Percentiles rank a stretch among this genome's conserved stretches.
phyloP scores from a whole-genome alignment of 2,329 filamentous ascomycete species.

The Trichoderma koningiopsis region DNA sequence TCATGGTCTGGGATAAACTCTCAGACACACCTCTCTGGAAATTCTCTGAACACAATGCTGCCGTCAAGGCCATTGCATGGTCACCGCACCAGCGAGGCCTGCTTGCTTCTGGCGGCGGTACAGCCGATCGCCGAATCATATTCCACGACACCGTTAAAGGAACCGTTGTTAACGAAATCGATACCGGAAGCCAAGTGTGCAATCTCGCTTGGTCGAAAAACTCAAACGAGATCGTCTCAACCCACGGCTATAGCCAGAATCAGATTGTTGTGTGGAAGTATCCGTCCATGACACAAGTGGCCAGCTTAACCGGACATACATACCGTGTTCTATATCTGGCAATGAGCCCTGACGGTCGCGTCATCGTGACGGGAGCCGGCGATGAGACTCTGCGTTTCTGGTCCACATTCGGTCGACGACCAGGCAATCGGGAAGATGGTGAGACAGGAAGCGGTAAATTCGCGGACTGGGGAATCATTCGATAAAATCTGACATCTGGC shows the following conservation, averaged over 20 bases:
- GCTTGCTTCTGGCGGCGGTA: slow-evolving; percentile 93
- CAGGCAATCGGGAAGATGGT: slow-evolving; percentile 70
- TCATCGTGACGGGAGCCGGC: slow-evolving; percentile 92
- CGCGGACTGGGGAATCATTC: slow-evolving; percentile 82
- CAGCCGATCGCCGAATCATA: slow-evolving; percentile 92
- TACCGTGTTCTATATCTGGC: slow-evolving; percentile 94
- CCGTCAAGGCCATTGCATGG: slow-evolving; percentile 97
- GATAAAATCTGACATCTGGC: slow-evolving; percentile 44
- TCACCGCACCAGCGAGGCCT: slow-evolving; percentile 93
- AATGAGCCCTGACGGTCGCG: slow-evolving; percentile 94
- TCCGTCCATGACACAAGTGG: slow-evolving; percentile 95
- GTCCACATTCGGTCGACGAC: slow-evolving; percentile 89
- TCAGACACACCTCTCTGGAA: slow-evolving; percentile 91
- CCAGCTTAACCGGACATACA: slow-evolving; percentile 91
- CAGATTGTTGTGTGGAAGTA: slow-evolving; percentile 99
- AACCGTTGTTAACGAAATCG: slow-evolving; percentile 78
- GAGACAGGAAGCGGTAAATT: slow-evolving; percentile 62
- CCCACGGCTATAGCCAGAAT: slow-evolving; percentile 96
- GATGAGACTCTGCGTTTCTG: slow-evolving; percentile 97
- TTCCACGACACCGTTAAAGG: slow-evolving; percentile 97
- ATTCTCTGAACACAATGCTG: slow-evolving; percentile 91
- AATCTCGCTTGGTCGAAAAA: slow-evolving; percentile 97
- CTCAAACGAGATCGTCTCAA: slow-evolving; percentile 95
- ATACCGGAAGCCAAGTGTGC: slow-evolving; percentile 98
- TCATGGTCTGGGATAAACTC: slow-evolving; percentile 98